These are phyloP conservation scores for Allomyces javanicus DNA, from an alignment of 192 early-diverging fungal species.

Conservation along the genomic window DNA sequence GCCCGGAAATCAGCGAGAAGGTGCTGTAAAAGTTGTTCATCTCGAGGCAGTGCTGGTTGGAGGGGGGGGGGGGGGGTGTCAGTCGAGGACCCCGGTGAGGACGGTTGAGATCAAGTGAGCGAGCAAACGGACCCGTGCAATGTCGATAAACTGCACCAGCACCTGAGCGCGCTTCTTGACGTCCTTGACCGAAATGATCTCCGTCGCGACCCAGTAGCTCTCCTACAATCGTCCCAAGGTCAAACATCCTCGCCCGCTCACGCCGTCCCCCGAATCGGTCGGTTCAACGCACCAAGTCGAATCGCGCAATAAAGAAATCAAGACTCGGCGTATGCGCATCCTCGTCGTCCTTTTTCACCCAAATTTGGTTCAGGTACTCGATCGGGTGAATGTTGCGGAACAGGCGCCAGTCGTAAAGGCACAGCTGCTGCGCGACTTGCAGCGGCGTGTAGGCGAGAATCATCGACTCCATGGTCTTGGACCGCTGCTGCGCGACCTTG, in stretches of 20 bases:
- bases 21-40: slow-evolving; percentile 35
- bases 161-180: slow-evolving; percentile 25
- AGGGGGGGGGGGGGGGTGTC: too few species aligned
- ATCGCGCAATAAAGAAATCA: slow-evolving; percentile 30
- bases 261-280: too few species aligned
- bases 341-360: slow-evolving; percentile 19
- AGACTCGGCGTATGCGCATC: slow-evolving; percentile 25
- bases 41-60: slow-evolving; percentile 23
- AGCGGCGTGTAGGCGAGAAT: slow-evolving; percentile 20
- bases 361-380: slow-evolving; percentile 38
- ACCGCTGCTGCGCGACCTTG: slow-evolving; percentile 19
- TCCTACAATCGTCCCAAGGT: slow-evolving; percentile 4
- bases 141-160: slow-evolving; percentile 26
- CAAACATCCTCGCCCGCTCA: too few species aligned
- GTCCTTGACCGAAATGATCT: slow-evolving; percentile 26
- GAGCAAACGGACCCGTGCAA: slow-evolving; percentile 23
- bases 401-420: slow-evolving; percentile 29
- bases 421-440: slow-evolving; percentile 26
- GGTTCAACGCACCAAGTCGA: slow-evolving; percentile 15
- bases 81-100: too few species aligned
- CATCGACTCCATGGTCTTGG: slow-evolving; percentile 30
- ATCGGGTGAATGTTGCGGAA: slow-evolving; percentile 40
- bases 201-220: slow-evolving; percentile 37
- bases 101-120: background rate
- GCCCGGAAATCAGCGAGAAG: slow-evolving; percentile 37